phyloP scores from a whole-genome alignment of 2,329 filamentous ascomycete species.

The Colletotrichum sp. region DNA sequence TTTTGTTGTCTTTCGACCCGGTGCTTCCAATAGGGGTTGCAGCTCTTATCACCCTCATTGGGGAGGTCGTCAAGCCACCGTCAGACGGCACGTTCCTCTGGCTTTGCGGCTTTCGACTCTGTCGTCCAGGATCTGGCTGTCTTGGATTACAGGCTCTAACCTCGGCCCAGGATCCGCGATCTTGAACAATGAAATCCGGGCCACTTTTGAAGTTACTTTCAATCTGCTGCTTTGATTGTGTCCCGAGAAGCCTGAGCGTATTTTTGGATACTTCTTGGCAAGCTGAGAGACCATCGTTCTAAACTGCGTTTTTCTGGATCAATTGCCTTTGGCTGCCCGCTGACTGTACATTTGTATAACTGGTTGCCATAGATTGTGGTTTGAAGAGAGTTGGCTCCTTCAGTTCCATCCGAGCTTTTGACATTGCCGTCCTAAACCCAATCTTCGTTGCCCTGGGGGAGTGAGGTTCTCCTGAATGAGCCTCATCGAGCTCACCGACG shows the following conservation, averaged over 20 bases:
- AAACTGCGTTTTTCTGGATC: neutral
- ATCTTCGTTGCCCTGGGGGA: neutral
- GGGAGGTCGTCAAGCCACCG: neutral
- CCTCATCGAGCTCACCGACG: neutral
- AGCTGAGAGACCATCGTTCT: neutral
- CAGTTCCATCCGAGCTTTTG: neutral
- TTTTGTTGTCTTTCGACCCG: neutral
- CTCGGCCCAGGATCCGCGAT: neutral
- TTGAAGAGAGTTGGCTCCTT: neutral
- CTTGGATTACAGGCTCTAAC: neutral
- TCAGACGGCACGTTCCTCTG: neutral
- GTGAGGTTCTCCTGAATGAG: neutral
- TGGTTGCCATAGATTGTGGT: neutral
- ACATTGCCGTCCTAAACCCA: neutral
- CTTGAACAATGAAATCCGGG: neutral
- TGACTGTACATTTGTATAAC: neutral
- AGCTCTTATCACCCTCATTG: conserved; percentile 1
- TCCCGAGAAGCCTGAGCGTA: neutral
- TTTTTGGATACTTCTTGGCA: neutral
- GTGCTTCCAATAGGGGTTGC: neutral
- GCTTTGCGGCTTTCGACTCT: neutral
- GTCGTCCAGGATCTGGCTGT: neutral
- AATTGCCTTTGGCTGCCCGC: neutral
- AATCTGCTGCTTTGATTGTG: neutral
- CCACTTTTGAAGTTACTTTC: neutral